phyloP scores from a whole-genome alignment of 2,329 filamentous ascomycete genomes.

The Microdochium trichocladiopsis region DNA sequence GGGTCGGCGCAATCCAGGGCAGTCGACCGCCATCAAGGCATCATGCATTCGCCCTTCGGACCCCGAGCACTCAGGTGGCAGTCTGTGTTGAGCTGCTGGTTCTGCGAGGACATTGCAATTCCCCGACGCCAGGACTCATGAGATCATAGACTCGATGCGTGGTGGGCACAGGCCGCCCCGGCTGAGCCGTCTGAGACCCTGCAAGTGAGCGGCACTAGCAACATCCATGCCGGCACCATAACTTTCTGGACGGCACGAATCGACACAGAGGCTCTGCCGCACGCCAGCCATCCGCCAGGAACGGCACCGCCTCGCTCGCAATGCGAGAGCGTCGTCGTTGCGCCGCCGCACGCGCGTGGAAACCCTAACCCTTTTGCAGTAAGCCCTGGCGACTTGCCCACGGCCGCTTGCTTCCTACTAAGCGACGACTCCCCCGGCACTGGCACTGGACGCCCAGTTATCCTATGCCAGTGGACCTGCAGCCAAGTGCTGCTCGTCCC shows the following conservation, averaged over 20 bases:
- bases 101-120: background rate
- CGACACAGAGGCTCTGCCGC: background rate
- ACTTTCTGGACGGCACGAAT: background rate
- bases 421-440: too few species aligned
- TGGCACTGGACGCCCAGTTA: too few species aligned
- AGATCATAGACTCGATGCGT: background rate
- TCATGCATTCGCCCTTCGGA: background rate
- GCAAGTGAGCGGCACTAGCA: background rate
- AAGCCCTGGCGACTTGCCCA: too few species aligned
- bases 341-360: background rate
- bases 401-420: too few species aligned
- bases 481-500: too few species aligned
- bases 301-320: background rate
- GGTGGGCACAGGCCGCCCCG: background rate
- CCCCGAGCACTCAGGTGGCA: background rate
- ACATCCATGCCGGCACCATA: background rate
- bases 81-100: background rate
- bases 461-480: too few species aligned
- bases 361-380: too few species aligned
- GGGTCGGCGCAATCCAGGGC: background rate
- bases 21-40: background rate
- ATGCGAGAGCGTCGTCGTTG: background rate
- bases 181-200: background rate
- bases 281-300: background rate
- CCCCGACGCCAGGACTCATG: background rate